Evolutionary conservation across 106 monocot species (phyloP), one percentile per base, ranked within the genome.

Genomic region (Acorus calamus): DNA sequence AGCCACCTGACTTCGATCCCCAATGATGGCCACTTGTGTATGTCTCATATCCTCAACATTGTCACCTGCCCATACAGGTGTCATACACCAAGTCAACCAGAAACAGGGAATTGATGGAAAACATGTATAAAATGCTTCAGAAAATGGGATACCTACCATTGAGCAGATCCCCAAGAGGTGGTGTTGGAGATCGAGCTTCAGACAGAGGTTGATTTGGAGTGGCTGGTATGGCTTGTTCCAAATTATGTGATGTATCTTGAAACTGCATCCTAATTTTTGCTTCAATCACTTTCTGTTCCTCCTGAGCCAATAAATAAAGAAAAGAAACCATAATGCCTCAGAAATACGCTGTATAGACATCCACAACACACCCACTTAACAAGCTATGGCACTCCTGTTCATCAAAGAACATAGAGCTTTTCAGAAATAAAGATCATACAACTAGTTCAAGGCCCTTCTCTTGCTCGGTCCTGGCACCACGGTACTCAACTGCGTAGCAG

Each of bases 401-500:
- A 14, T 42, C 14, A 3, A 59, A 59, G 6, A 50, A 14, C 42
- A 46, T 6, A 3, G 3, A 49, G 3, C 12, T 56, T 45, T 47
- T 49, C 6, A 49, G 4, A 63, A 7, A 10, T 52, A 63, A n/a
- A 50, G 49, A 60, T 46, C 66, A 46, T 77, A 81, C 85, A 50
- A 68, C 70, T 55, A 50, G 62, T 54, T 83, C 80, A 5, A 71
- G 65, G 63, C 48, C 56, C 68, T 75, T 88, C 75, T 84, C 87
- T 59, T 80, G 69, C 63, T 60, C 64, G 7, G 75, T 78, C 61
- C 74, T 78, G 11, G 63, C 71, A 63, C 87, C 87, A 57, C 53
- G 71, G 53, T 83, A 84, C 48, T 83, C 78, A 69, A 88, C 80
- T 69, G 80, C 80, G 63, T 78, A 84, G 46, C 55, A 63, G 45